Conservation (phyloP, 257 asterid species). For the Primulina huaijiensis region DNA sequence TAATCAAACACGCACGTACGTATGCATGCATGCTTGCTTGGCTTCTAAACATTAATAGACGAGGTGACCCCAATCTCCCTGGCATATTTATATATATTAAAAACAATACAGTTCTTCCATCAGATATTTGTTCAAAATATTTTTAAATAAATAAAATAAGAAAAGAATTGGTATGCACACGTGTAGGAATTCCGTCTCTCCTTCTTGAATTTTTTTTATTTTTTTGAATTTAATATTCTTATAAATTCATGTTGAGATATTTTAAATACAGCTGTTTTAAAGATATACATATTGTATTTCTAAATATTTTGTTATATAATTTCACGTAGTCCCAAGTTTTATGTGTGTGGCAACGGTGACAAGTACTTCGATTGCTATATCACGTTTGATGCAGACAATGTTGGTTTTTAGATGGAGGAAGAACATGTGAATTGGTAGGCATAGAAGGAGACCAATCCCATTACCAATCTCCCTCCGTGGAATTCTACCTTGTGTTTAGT, state of each 20-base stretch:
- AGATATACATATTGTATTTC: no score
- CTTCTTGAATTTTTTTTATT: no score
- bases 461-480: not conserved
- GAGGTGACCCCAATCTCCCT: not conserved
- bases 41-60: not conserved
- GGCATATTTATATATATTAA: not conserved
- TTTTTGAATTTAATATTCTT: no score
- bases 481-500: not conserved
- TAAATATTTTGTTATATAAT: no score
- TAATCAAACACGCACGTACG: not conserved
- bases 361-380: not conserved
- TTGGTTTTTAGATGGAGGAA: not conserved
- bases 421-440: not conserved
- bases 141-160: no score
- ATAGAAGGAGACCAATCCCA: not conserved
- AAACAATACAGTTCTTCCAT: no score
- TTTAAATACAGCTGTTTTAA: no score
- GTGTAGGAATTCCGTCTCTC: no score
- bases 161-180: no score
- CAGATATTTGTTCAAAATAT: not conserved
- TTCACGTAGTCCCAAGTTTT: not conserved
- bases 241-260: no score
- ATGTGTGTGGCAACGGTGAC: not conserved
- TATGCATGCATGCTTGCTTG: not conserved
- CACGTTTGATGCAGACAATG: not conserved